Percentiles rank a stretch among this genome's conserved stretches.
These are phyloP conservation scores for Mrakia frigida DNA, from an alignment of 768 basidiomycete genomes.

Conservation along the genomic window DNA sequence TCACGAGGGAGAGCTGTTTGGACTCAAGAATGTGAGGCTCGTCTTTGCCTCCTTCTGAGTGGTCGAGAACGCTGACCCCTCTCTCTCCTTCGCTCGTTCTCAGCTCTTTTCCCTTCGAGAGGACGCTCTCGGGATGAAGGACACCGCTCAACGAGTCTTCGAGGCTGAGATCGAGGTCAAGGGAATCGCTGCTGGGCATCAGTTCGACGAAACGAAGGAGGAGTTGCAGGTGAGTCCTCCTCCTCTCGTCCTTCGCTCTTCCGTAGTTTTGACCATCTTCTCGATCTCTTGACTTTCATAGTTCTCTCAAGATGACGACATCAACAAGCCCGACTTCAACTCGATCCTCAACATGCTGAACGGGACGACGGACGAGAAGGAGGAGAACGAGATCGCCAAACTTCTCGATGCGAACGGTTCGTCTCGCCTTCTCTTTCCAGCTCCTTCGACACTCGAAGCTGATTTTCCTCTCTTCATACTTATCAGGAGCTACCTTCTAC, in stretches of 20 bases:
- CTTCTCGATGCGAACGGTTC: background rate
- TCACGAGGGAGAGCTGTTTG: conserved; percentile 20
- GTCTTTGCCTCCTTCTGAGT: background rate
- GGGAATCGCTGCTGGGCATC: background rate
- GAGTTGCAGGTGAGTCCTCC: background rate
- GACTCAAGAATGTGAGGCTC: conserved; percentile 13
- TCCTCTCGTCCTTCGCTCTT: background rate
- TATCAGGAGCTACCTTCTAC: background rate
- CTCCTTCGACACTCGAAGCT: background rate
- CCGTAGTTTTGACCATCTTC: background rate
- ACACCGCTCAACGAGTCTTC: background rate
- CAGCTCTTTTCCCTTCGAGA: conserved; percentile 11
- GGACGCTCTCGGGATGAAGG: conserved; percentile 3
- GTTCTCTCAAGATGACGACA: conserved; percentile 12
- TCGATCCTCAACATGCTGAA: background rate
- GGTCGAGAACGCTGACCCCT: background rate
- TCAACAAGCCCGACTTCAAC: background rate
- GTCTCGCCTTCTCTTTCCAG: background rate
- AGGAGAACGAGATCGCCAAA: background rate
- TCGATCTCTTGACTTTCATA: background rate
- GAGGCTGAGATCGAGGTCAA: conserved; percentile 3
- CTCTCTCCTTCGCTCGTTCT: background rate
- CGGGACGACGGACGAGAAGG: background rate
- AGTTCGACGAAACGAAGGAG: background rate
- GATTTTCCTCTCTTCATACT: background rate